Base-by-base conservation (phyloP, 1,284 basidiomycete genomes). In the Filobasidium uniguttulatum region DNA sequence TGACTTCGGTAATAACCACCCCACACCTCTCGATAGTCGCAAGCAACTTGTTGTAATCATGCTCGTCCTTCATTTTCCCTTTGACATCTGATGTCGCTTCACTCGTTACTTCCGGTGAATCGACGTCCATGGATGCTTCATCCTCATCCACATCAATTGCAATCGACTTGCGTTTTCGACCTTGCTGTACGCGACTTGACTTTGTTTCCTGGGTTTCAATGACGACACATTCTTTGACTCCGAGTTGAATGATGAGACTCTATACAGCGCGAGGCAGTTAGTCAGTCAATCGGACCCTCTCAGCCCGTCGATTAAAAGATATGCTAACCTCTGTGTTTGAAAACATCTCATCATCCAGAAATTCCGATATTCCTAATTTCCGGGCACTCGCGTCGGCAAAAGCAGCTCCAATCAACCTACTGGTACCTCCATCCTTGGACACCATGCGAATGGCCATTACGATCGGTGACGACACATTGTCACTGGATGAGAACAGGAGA, bases 171-270 rank as follows among this genome's bases (percentile, higher is more conserved):
- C 29, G 34, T 33, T 51, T n/a, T 37, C 44, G n/a, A 45, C 44
- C 38, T 30, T 25, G 5, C 49, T 45, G 36, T 20, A 36, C 38
- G 9, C 54, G 49, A 35, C 20, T 30, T 9, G 20, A 23, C 36
- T 44, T 51, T 8, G 50, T 52, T 20, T 49, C 54, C 38, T 31
- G 23, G 2, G 54, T 46, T 2, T 66, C 67, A n/a, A 75, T 71
- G 6, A 79, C 53, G 31, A 79, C 57, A 28, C 87, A 90, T 68
- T 99, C 94, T 66, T 98, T 98, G 38, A 91, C 88, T 2, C 88
- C 91, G 1, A 98, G 78, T 67, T 98, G 94, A 55, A 98, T 97
- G 43, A 97, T 73, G 14, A 98, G 77, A 3, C 88, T 91, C 86
- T 94, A 61, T 33, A 31, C 28, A 7, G 20, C 19, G 48, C 38